These are phyloP conservation scores for Daldinia caldariorum DNA, from an alignment of 495 filamentous ascomycete species.

Conservation along the genomic window DNA sequence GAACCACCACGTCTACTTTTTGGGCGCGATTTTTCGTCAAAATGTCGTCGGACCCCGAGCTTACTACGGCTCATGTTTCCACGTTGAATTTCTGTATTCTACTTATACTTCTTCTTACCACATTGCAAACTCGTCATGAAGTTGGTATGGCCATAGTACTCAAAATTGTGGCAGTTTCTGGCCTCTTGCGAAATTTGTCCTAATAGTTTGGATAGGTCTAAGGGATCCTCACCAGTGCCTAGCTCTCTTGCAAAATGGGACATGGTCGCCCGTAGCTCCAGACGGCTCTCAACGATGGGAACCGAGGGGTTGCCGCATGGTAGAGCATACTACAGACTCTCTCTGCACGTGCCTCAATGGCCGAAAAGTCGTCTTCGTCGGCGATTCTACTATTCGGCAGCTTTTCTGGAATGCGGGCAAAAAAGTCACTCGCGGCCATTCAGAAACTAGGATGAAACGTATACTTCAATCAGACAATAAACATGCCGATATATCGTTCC, in stretches of 20 bases:
- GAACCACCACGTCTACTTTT: not conserved
- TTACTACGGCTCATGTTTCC: too few species aligned
- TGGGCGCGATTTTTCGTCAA: not conserved
- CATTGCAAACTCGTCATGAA: not conserved
- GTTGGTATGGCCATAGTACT: slow-evolving; percentile 3
- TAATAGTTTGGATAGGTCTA: slow-evolving; percentile 34
- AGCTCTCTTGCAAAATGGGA: slow-evolving; percentile 62
- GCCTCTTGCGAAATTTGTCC: not conserved
- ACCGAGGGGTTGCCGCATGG: slow-evolving; percentile 67
- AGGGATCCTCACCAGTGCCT: slow-evolving; percentile 65
- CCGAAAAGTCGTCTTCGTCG: slow-evolving; percentile 64
- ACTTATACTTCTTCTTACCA: not conserved
- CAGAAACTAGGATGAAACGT: not conserved
- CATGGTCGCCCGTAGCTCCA: slow-evolving; percentile 54
- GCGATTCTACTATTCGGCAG: slow-evolving; percentile 67
- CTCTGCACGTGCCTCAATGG: slow-evolving; percentile 57
- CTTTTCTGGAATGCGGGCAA: slow-evolving; percentile 66
- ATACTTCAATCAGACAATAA: slow-evolving; percentile 42
- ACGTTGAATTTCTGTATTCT: not conserved
- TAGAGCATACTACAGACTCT: slow-evolving; percentile 60
- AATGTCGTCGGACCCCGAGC: not conserved
- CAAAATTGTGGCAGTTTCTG: not conserved
- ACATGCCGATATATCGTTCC: slow-evolving; percentile 58
- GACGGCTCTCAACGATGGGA: slow-evolving; percentile 60
- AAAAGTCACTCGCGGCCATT: not conserved